Base-by-base conservation (phyloP, 495 filamentous ascomycete species). In the Usnea hakonensis region DNA sequence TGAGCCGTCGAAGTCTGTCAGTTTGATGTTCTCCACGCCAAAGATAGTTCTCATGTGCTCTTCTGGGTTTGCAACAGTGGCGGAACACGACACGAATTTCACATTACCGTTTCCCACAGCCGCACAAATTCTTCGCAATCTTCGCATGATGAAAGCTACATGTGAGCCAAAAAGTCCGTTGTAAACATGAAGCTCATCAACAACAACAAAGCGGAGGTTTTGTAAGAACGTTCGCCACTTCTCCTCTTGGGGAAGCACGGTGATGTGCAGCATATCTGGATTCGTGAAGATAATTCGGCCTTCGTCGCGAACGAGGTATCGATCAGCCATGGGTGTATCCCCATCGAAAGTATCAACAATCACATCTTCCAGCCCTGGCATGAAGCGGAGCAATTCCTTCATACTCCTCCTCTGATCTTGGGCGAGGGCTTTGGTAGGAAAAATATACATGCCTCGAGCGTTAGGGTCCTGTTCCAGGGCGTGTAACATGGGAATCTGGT, bases 241-340 rank as follows among this genome's bases (percentile, higher is more conserved):
- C 59, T 90, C 87, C 73, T 99, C 94, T 65, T 96, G 88, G 2
- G 94, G 92, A 11, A 99, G 76, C 33, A 99, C 95, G 1, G 89
- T 95, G 53, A 97, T 85, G 67, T 99, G 94, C 54, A 99, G 81
- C 93, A 97, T 97, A 67, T 99, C 94, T 0, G 94, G 94, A 67
- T 99, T 99, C 10, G 94, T 99, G 71, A 99, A 97, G 61, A 99
- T 93, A 63, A 99, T 89, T 14, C 90, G 79, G 11, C 87, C 95
- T 69, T 96, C 88, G 52, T 97, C 92, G 14, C 92, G 84, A 61
- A 99, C 90, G 53, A 77, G 65, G 62, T 89, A 89, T 52, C 94
- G 79, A 44, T 89, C 87, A 13, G 75, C 70, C 86, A 93, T 90
- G 1, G 88, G 84, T 2, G 95, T 97, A 72, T 99, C 94, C 11